phyloP scores from a whole-genome alignment of 768 basidiomycete genomes.

The Boletus rubescentipes region DNA sequence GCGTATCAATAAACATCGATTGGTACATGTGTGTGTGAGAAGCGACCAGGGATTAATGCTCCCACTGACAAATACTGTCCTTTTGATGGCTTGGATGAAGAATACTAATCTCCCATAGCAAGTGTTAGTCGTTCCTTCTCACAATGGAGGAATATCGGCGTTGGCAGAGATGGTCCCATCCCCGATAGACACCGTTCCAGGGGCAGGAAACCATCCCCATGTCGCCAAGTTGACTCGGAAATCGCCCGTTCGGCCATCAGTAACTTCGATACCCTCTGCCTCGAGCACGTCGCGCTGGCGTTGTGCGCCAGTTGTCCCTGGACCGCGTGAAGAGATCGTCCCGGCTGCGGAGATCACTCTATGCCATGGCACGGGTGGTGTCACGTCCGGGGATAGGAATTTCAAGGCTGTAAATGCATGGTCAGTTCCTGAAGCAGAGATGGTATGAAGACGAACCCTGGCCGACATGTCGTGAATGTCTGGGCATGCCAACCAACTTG shows the following conservation, averaged over 20 bases:
- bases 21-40: background rate
- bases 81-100: too few species aligned
- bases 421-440: background rate
- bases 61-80: too few species aligned
- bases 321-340: constrained; percentile 77
- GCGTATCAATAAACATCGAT: background rate
- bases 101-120: too few species aligned
- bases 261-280: constrained; percentile 82
- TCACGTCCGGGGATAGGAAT: constrained; percentile 56
- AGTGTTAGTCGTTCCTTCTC: too few species aligned
- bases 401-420: constrained; percentile 62
- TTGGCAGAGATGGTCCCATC: background rate
- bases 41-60: background rate
- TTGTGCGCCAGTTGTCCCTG: constrained; percentile 76
- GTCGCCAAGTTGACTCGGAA: constrained; percentile 53
- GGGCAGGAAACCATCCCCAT: constrained; percentile 69
- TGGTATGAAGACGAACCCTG: constrained; percentile 51
- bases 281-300: constrained; percentile 74
- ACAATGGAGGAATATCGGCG: too few species aligned
- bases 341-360: constrained; percentile 73
- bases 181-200: constrained; percentile 24
- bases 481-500: constrained; percentile 76
- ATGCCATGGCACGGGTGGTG: constrained; percentile 79
- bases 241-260: constrained; percentile 51
- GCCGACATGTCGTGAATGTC: constrained; percentile 77